phyloP scores from a whole-genome alignment of 1,284 basidiomycete species.

The Omphalotus olearius region DNA sequence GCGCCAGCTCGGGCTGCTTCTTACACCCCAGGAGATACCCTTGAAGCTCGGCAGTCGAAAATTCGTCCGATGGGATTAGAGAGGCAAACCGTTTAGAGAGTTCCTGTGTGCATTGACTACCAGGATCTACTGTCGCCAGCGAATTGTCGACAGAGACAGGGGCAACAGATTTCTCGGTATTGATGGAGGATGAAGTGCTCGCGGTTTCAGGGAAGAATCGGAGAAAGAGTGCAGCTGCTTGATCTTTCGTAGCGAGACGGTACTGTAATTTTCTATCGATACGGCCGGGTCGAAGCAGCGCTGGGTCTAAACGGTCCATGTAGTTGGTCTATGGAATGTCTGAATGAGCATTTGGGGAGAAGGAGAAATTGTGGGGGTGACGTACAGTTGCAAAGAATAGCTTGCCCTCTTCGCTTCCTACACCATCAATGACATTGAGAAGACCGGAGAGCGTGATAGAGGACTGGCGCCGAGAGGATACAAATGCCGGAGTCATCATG shows the following conservation, averaged over 20 bases:
- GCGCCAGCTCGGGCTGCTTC: conserved; percentile 39
- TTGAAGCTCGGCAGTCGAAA: conserved; percentile 57
- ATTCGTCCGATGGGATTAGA: conserved; percentile 41
- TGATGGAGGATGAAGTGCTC: neutral
- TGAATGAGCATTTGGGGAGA: neutral
- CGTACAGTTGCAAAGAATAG: conserved; percentile 50
- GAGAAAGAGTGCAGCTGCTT: conserved; percentile 45
- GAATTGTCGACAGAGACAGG: neutral
- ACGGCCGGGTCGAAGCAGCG: conserved; percentile 46
- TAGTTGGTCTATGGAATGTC: conserved; percentile 41
- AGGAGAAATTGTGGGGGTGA: conserved; percentile 3
- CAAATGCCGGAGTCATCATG: neutral
- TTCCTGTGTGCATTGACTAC: neutral
- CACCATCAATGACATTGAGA: conserved; percentile 51
- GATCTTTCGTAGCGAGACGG: conserved; percentile 38
- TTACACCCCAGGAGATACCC: conserved; percentile 52
- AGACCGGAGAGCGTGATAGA: conserved; percentile 46
- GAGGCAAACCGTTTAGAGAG: conserved; percentile 41
- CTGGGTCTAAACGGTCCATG: conserved; percentile 47
- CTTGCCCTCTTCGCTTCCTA: conserved; percentile 52
- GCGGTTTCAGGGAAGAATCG: conserved; percentile 41
- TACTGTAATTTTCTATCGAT: conserved; percentile 50
- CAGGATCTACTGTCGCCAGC: neutral
- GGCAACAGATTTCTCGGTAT: neutral
- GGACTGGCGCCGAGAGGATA: conserved; percentile 18